phyloP scores from a whole-genome alignment of 139 green algal genomes.

The Zygnema cylindricum region DNA sequence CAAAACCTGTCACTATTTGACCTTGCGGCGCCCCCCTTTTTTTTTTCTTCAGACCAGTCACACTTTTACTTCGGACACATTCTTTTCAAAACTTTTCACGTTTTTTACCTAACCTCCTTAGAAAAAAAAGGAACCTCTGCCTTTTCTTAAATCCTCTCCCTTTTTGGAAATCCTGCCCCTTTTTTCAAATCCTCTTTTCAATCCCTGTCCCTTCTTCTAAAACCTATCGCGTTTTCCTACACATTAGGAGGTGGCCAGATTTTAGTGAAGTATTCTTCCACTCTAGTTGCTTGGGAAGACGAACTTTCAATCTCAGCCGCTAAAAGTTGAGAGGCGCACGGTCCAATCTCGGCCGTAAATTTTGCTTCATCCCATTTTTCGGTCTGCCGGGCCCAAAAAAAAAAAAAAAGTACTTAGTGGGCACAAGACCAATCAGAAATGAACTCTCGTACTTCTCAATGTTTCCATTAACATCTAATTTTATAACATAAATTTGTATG shows the following conservation, averaged over 20 bases:
- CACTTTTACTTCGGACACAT: too few species aligned
- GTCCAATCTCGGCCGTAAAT: slow-evolving; percentile 22
- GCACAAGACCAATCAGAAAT: neutral
- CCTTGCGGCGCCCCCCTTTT: too few species aligned
- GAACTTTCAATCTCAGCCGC: slow-evolving; percentile 29
- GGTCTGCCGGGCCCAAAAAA: slow-evolving; percentile 18
- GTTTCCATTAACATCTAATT: neutral
- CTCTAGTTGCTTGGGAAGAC: neutral
- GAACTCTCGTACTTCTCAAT: neutral
- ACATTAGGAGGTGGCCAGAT: slow-evolving; percentile 61
- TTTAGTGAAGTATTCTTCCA: slow-evolving; percentile 51
- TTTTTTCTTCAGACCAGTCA: too few species aligned
- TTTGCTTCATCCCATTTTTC: slow-evolving; percentile 28
- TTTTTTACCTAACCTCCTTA: too few species aligned
- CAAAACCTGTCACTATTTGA: too few species aligned
- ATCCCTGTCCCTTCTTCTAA: neutral
- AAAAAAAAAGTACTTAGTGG: neutral
- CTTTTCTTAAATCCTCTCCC: neutral
- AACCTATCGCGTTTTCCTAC: too few species aligned
- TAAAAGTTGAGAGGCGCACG: slow-evolving; percentile 27
- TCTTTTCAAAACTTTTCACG: too few species aligned
- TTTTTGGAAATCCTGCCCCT: neutral
- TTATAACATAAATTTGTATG: neutral
- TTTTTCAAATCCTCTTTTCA: neutral
- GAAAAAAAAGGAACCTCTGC: neutral